Conservation (phyloP, 2,329 filamentous ascomycete genomes). For the Calycina marina region DNA sequence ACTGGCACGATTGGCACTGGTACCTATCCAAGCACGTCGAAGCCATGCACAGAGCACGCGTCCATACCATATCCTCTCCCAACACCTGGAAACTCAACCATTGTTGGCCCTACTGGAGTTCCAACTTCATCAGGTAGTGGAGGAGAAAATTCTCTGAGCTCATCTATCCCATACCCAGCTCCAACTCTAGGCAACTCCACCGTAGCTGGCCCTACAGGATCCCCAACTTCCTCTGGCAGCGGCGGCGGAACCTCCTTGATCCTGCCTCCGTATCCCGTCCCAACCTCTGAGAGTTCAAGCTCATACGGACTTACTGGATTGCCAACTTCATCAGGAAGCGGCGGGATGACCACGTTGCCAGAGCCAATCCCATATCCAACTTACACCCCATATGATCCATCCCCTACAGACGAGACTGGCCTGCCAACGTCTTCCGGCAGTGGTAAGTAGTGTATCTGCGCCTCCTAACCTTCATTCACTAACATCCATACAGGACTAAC, state of each 20-base stretch:
- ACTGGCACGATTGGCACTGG: too few species aligned
- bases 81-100: background rate
- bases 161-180: slow-evolving; percentile 5
- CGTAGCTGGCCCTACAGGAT: slow-evolving; percentile 3
- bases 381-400: slow-evolving; percentile 2
- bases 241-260: background rate
- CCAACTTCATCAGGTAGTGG: background rate
- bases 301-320: slow-evolving; percentile 2
- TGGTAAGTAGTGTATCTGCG: too few species aligned
- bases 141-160: background rate
- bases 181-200: slow-evolving; percentile 4
- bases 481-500: too few species aligned
- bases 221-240: background rate
- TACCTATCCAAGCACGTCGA: too few species aligned
- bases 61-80: too few species aligned
- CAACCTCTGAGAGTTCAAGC: background rate
- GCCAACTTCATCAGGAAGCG: background rate
- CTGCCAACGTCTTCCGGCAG: background rate
- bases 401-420: slow-evolving; percentile 3
- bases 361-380: slow-evolving; percentile 6
- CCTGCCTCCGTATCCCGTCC: background rate
- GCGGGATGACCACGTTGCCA: background rate
- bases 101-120: slow-evolving; percentile 2
- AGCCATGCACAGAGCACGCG: too few species aligned
- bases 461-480: too few species aligned